These are phyloP conservation scores for Fusarium udum DNA, from an alignment of 2,329 filamentous ascomycete species.

Conservation along the genomic window DNA sequence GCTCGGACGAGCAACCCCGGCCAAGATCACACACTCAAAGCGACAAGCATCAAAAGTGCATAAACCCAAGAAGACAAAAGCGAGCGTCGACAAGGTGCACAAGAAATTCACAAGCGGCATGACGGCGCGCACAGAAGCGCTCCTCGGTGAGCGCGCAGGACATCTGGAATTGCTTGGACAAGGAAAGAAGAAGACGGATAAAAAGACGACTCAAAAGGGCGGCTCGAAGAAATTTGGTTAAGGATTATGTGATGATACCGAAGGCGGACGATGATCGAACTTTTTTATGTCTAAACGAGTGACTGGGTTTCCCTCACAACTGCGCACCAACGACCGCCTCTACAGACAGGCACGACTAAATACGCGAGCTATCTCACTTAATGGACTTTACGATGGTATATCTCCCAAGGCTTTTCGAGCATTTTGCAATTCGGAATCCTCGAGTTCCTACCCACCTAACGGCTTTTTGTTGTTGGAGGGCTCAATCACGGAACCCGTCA, in stretches of 20 bases:
- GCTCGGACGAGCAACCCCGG: slow-evolving; percentile 51
- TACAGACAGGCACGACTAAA: background rate
- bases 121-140: slow-evolving; percentile 63
- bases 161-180: slow-evolving; percentile 69
- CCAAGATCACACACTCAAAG: slow-evolving; percentile 55
- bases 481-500: background rate
- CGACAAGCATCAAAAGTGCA: slow-evolving; percentile 56
- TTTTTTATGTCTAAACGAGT: background rate
- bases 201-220: slow-evolving; percentile 55
- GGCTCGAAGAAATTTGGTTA: slow-evolving; percentile 67
- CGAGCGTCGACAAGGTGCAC: slow-evolving; percentile 61
- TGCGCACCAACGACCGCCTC: background rate
- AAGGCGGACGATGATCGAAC: slow-evolving; percentile 10
- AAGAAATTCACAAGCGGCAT: slow-evolving; percentile 66
- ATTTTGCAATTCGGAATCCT: background rate
- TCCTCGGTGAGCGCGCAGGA: slow-evolving; percentile 67
- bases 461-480: background rate
- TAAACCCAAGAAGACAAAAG: slow-evolving; percentile 60
- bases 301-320: background rate
- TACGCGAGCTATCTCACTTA: background rate
- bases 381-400: background rate
- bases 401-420: background rate
- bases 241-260: slow-evolving; percentile 22
- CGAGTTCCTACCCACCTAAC: background rate
- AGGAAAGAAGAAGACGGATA: slow-evolving; percentile 61